These are phyloP conservation scores for Ustilaginoidea virens DNA, from an alignment of 2,329 filamentous ascomycete genomes.

Conservation along the genomic window DNA sequence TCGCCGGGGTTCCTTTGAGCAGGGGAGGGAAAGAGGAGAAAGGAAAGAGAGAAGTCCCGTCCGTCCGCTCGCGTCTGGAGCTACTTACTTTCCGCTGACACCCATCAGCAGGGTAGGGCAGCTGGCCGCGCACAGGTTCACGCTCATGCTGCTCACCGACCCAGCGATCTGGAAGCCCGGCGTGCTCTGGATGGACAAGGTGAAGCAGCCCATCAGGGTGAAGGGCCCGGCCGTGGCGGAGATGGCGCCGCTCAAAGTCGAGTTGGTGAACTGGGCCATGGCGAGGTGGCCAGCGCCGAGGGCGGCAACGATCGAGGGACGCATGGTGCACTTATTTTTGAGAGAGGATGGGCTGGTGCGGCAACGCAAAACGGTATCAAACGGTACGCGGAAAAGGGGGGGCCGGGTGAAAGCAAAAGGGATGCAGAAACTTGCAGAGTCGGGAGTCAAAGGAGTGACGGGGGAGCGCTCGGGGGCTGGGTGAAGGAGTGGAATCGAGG, in stretches of 20 bases:
- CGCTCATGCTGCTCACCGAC: constrained; percentile 7
- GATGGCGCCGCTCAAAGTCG: constrained; percentile 3
- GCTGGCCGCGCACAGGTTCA: constrained; percentile 12
- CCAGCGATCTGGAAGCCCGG: constrained; percentile 10
- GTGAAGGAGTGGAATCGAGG: constrained; percentile 17
- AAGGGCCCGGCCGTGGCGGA: constrained; percentile 10
- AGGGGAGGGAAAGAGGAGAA: too few species aligned
- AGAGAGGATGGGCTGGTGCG: constrained; percentile 7
- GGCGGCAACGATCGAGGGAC: constrained; percentile 14
- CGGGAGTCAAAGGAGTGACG: neutral
- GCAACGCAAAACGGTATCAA: too few species aligned
- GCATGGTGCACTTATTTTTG: constrained; percentile 13
- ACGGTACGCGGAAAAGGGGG: too few species aligned
- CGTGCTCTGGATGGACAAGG: too few species aligned
- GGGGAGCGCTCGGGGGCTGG: constrained; percentile 10
- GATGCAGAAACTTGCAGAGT: too few species aligned
- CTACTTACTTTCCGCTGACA: constrained; percentile 10
- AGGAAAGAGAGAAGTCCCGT: too few species aligned
- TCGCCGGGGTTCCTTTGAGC: too few species aligned
- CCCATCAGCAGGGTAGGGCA: constrained; percentile 13
- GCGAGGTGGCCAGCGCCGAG: constrained; percentile 16
- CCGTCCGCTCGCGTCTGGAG: neutral
- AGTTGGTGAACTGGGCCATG: constrained; percentile 10
- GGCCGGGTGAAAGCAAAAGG: constrained; percentile 2
- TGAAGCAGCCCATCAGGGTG: constrained; percentile 12